Evolutionary conservation across 2,329 filamentous ascomycete genomes (phyloP).

Genomic region (Ophiocordyceps sinensis): DNA sequence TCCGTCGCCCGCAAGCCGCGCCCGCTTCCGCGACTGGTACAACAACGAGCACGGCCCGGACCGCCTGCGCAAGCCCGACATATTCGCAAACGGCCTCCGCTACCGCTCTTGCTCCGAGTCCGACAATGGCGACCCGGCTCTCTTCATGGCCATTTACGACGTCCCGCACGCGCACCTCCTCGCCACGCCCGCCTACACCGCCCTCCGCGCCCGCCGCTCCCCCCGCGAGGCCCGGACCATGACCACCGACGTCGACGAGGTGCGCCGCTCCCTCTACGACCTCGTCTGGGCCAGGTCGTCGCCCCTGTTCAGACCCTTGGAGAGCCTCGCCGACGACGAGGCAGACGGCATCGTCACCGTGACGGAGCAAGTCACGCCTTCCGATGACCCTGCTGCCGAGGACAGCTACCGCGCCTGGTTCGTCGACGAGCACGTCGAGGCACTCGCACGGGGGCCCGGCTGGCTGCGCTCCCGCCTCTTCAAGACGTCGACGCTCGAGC

Average conservation of each 20-base stretch:
- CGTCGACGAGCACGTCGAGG: constrained; percentile 55
- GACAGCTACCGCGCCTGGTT: constrained; percentile 54
- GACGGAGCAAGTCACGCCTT: constrained; percentile 32
- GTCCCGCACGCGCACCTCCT: constrained; percentile 60
- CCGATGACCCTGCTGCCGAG: constrained; percentile 30
- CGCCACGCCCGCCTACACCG: constrained; percentile 54
- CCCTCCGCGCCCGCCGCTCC: constrained; percentile 43
- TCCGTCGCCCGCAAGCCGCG: constrained; percentile 39
- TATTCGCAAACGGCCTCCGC: constrained; percentile 63
- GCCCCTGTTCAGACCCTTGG: constrained; percentile 27
- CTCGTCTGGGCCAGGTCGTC: constrained; percentile 41
- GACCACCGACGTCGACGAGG: constrained; percentile 42
- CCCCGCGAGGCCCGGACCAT: constrained; percentile 39
- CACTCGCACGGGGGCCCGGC: constrained; percentile 61
- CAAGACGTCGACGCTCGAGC: constrained; percentile 49
- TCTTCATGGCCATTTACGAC: constrained; percentile 71
- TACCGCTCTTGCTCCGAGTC: constrained; percentile 58
- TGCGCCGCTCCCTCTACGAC: constrained; percentile 60
- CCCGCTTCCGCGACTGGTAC: constrained; percentile 84
- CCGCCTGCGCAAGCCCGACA: constrained; percentile 60
- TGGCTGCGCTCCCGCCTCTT: constrained; percentile 65
- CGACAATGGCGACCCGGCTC: constrained; percentile 36
- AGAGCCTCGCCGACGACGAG: constrained; percentile 28
- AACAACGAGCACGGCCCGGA: constrained; percentile 84
- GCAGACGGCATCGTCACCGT: constrained; percentile 47